Percentiles rank a stretch among this genome's conserved stretches.
Evolutionary conservation across 257 asterid genomes (phyloP).

Genomic region (Nyctanthes arbortristis): DNA sequence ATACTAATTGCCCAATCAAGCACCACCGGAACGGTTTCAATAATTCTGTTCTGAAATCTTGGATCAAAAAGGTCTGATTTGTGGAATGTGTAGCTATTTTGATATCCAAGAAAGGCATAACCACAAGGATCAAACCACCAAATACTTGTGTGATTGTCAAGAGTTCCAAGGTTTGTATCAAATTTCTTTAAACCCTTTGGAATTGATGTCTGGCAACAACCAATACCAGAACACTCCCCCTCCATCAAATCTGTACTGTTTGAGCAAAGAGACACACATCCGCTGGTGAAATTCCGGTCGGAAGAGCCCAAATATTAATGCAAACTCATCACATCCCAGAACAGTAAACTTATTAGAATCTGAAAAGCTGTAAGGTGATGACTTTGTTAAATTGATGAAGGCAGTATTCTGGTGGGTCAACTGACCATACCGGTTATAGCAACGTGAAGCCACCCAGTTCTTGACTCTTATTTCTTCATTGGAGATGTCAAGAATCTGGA

Average conservation of each 20-base stretch:
- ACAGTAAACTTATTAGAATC: constrained; percentile 29
- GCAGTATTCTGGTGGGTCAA: background rate
- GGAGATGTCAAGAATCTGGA: constrained; percentile 23
- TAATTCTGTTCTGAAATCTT: constrained; percentile 29
- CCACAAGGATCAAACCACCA: too few relatives aligned
- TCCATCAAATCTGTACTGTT: constrained; percentile 25
- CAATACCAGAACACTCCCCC: constrained; percentile 48
- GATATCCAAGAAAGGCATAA: constrained; percentile 60
- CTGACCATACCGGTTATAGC: constrained; percentile 23
- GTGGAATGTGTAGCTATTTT: constrained; percentile 33
- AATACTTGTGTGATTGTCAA: constrained; percentile 8
- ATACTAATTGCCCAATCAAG: constrained; percentile 69
- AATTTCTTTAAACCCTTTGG: too few relatives aligned
- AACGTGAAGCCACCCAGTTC: constrained; percentile 12
- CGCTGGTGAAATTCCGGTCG: too few relatives aligned
- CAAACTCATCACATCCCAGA: constrained; percentile 46
- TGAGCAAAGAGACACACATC: too few relatives aligned
- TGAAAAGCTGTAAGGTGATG: constrained; percentile 28
- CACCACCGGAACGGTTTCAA: too few relatives aligned
- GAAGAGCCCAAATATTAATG: constrained; percentile 4
- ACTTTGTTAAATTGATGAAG: background rate
- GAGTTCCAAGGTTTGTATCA: background rate
- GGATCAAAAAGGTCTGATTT: constrained; percentile 30
- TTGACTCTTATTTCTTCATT: constrained; percentile 20
- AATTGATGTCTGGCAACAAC: constrained; percentile 53